phyloP scores from a whole-genome alignment of 2,329 filamentous ascomycete genomes.

The Xylaria sp. region DNA sequence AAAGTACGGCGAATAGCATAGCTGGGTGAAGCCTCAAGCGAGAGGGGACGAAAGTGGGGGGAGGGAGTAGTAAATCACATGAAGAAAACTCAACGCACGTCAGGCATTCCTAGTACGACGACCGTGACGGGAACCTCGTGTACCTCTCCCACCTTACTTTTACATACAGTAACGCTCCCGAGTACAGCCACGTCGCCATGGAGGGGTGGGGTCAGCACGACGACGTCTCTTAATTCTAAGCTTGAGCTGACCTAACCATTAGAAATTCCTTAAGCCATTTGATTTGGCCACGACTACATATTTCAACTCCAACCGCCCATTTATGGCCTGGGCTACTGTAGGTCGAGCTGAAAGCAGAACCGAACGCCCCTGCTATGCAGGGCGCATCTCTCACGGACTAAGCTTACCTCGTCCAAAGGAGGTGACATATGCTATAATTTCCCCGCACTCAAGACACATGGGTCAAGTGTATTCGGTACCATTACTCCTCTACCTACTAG shows the following conservation, averaged over 20 bases:
- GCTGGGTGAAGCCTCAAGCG: conserved; percentile 7
- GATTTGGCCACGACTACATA: conserved; percentile 11
- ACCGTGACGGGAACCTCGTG: conserved; percentile 16
- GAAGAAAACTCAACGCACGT: conserved; percentile 34
- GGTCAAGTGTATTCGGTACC: not conserved
- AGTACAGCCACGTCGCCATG: conserved; percentile 31
- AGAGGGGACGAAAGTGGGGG: not conserved
- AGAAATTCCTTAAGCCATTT: not conserved
- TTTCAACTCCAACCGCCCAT: not conserved
- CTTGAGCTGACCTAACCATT: not conserved
- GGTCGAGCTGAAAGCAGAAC: not conserved
- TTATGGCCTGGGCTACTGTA: conserved; percentile 7
- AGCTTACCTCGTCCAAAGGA: not conserved
- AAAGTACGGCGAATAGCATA: not conserved
- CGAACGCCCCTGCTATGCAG: not conserved
- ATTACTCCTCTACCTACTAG: not conserved
- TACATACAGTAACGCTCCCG: conserved; percentile 4
- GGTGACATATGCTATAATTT: not conserved
- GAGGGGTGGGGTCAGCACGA: conserved; percentile 18
- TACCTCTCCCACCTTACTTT: conserved; percentile 11
- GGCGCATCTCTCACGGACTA: not conserved
- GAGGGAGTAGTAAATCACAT: conserved; percentile 32
- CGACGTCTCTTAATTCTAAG: conserved; percentile 1
- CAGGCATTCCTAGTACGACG: conserved; percentile 25
- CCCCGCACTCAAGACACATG: not conserved